Evolutionary conservation across 768 basidiomycete genomes (phyloP), one percentile per base, ranked within the genome.

Genomic region (Rhodotorula diobovata): DNA sequence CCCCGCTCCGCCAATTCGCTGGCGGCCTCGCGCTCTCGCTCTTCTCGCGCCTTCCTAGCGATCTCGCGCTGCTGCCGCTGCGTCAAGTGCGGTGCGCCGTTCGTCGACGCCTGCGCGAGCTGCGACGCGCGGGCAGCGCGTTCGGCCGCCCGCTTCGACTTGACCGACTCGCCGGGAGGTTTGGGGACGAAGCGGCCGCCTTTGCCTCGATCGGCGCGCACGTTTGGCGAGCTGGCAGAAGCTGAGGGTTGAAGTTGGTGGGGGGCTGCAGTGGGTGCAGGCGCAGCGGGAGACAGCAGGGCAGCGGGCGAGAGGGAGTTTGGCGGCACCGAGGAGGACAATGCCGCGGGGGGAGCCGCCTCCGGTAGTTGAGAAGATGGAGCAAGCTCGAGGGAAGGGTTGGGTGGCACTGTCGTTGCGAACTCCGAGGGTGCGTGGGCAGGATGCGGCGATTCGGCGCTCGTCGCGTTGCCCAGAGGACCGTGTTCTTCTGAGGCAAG

Each of bases 171-270:
- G 39, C 73, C 73, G 14, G 62, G 45, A 1, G 73, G 73, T 10
- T 74, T 74, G 37, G 68, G 59, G 11, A 68, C 37, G 59, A 70
- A 74, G 21, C 69, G 56, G 0, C 73, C 73, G 50, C 63, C 58
- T 28, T 48, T 45, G 9, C 62, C 69, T 3, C 68, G 69, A 7
- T 37, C 32, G 48, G 50, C 34, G 3, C 15, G 57, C 46, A 32
- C 18, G 37, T 30, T 54, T 6, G 41, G 32, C 25, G 39, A 23
- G 11, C n/a, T 23, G 23, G 50, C 21, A 0, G 45, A 12, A 18
- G 35, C 46, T 7, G 37, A 11, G 35, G 11, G 35, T 5, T 5
- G 45, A 4, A 10, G 25, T 9, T 34, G 28, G 21, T 20, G 2
- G 61, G 48, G 20, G 9, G 25, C 15, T 43, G 20, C 37, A 12